phyloP scores from a whole-genome alignment of 202 grass and related monocot species.

The Hordeum pubiflorum region DNA sequence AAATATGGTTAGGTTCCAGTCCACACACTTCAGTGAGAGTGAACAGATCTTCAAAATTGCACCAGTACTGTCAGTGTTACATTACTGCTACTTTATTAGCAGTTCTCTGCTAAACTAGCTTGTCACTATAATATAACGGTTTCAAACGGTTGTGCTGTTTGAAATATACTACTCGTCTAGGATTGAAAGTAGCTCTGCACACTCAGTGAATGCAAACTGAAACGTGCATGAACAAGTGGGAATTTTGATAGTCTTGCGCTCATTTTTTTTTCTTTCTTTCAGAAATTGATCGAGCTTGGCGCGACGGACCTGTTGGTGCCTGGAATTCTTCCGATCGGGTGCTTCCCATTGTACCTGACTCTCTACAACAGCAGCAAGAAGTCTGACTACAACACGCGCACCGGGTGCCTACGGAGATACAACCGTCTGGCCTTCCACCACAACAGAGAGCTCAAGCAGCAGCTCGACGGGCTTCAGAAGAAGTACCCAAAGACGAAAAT shows the following conservation, averaged over 20 bases:
- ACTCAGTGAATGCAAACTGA: neutral
- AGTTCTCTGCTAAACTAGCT: neutral
- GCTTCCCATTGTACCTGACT: conserved; percentile 82
- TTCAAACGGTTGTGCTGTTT: neutral
- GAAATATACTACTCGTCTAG: neutral
- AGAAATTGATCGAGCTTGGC: conserved; percentile 75
- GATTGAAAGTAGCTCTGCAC: neutral
- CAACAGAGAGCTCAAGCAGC: conserved; percentile 64
- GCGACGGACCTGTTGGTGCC: conserved; percentile 77
- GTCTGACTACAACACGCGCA: conserved; percentile 57
- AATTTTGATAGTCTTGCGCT: neutral
- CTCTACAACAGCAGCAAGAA: conserved; percentile 64
- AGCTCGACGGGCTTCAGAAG: conserved; percentile 50
- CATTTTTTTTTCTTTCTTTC: neutral
- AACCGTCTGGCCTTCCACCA: conserved; percentile 72
- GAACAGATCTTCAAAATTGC: neutral
- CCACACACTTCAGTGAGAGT: neutral
- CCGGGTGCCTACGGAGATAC: conserved; percentile 74
- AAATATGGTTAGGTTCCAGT: neutral
- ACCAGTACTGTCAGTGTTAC: neutral
- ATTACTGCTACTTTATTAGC: neutral
- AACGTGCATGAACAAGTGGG: neutral
- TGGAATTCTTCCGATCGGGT: conserved; percentile 75
- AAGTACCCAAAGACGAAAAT: conserved; percentile 72
- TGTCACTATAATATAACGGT: neutral